These are phyloP conservation scores for Didymella lethalis DNA, from an alignment of 2,329 filamentous ascomycete species.

Conservation along the genomic window DNA sequence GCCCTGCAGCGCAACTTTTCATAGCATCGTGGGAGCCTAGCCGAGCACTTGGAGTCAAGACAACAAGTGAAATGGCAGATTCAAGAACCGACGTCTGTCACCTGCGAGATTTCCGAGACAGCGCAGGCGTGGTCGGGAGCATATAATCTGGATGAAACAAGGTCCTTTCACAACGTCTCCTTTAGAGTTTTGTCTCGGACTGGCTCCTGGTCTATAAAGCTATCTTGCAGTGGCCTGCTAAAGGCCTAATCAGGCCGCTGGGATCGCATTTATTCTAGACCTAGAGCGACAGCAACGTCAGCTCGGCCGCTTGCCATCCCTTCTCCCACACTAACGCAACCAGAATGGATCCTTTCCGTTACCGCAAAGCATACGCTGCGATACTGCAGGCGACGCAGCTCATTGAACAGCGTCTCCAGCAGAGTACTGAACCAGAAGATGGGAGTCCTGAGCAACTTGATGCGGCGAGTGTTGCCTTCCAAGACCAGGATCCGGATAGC, in stretches of 20 bases:
- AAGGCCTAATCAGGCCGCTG: not conserved
- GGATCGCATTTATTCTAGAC: not conserved
- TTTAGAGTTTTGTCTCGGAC: slow-evolving; percentile 14
- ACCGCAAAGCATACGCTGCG: slow-evolving; percentile 49
- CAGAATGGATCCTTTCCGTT: slow-evolving; percentile 49
- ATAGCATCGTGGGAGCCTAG: slow-evolving; percentile 24
- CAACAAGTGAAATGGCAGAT: slow-evolving; percentile 33
- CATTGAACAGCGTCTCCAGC: slow-evolving; percentile 42
- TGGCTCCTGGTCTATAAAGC: slow-evolving; percentile 16
- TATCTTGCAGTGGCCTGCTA: not conserved
- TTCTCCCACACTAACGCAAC: slow-evolving; percentile 25
- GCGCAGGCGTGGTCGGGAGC: slow-evolving; percentile 12
- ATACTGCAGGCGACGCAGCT: slow-evolving; percentile 49
- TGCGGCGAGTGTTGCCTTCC: slow-evolving; percentile 24
- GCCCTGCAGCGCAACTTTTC: slow-evolving; percentile 27
- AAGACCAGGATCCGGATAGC: slow-evolving; percentile 46
- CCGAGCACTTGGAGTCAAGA: slow-evolving; percentile 20
- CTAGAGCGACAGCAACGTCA: slow-evolving; percentile 9
- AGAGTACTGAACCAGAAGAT: slow-evolving; percentile 24
- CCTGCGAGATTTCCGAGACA: slow-evolving; percentile 20
- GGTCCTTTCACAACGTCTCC: slow-evolving; percentile 5
- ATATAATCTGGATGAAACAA: slow-evolving; percentile 9
- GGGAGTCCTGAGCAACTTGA: slow-evolving; percentile 19
- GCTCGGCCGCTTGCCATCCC: not conserved
- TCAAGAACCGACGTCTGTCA: slow-evolving; percentile 21